Base-by-base conservation (phyloP, 805 yeast genomes). In the Candida palmyrensis region DNA sequence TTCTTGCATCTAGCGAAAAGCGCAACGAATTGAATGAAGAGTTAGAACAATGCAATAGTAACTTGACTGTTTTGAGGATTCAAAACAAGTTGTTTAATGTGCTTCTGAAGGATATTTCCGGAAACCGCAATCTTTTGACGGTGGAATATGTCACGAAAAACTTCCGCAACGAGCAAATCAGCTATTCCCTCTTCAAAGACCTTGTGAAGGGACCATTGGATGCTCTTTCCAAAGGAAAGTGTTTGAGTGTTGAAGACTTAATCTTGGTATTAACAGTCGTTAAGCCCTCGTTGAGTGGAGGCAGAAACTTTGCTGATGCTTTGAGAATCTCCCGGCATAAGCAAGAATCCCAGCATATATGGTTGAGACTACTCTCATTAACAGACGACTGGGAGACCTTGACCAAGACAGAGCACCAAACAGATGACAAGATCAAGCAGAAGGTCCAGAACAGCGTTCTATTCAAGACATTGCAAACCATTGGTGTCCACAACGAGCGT, bases 331-430 rank as follows among this genome's bases (percentile, higher is more conserved):
- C 31, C 11, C 21, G 34, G 6, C 55, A 42, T 32, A 47, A 43
- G 25, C 39, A 42, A 18, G 48, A 51, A 19, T 40, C 54, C 7
- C 44, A 44, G 26, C 36, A 47, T 6, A 55, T 79, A 0, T 82
- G 89, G 87, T 66, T 73, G 42, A 62, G 88, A 40, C 62, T 81
- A 29, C 54, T 83, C 14, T 15, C 55, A 61, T 29, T 53, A 44
- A 40, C 59, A 2, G 82, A 80, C 41, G 66, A 74, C 41, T 76
- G 84, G 81, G 39, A 49, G 5, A 47, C 53, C 13, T 52, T 75
- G 10, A 49, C 55, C 5, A 38, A 52, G 21, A 47, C 59, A 5
- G 56, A 64, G 35, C 55, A 52, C 30, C 57, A 66, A 32, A 53
- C 68, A 2, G 73, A 68, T 30, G 73, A 68, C 24, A 60, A 47